Conservation (phyloP, 257 asterid species). For the Linderniella brevidens region DNA sequence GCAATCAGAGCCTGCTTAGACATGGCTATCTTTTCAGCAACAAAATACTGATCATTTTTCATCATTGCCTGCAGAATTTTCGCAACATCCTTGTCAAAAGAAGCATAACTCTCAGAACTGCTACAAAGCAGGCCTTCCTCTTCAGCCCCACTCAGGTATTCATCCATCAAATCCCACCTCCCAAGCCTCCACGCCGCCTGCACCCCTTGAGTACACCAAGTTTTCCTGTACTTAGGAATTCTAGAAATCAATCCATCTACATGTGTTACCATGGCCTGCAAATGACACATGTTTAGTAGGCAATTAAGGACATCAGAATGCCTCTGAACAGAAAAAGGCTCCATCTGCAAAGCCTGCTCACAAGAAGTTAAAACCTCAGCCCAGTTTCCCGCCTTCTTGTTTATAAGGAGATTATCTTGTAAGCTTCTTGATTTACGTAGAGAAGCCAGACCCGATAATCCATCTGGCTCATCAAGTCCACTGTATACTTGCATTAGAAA, state of each 20-base stretch:
- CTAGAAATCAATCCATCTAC: slow-evolving; percentile 86
- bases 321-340: slow-evolving; percentile 67
- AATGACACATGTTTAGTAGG: slow-evolving; percentile 82
- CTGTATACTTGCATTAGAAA: slow-evolving; percentile 81
- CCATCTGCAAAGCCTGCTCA: slow-evolving; percentile 96
- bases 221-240: slow-evolving; percentile 56
- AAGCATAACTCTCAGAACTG: slow-evolving; percentile 92
- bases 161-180: slow-evolving; percentile 97
- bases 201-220: slow-evolving; percentile 98
- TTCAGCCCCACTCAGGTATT: slow-evolving; percentile 70
- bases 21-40: slow-evolving; percentile 61
- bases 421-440: slow-evolving; percentile 69
- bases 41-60: slow-evolving; percentile 59
- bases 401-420: slow-evolving; percentile 76
- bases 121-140: slow-evolving; percentile 75
- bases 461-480: slow-evolving; percentile 93
- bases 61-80: slow-evolving; percentile 89
- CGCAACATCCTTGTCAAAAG: slow-evolving; percentile 87
- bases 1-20: slow-evolving; percentile 93
- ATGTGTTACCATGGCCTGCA: slow-evolving; percentile 90
- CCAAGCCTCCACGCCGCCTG: slow-evolving; percentile 99
- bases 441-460: slow-evolving; percentile 86
- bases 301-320: slow-evolving; percentile 95
- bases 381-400: slow-evolving; percentile 94
- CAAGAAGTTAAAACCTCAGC: slow-evolving; percentile 91